Base-by-base conservation (phyloP, 768 basidiomycete species). In the Lactarius deliciosus region DNA sequence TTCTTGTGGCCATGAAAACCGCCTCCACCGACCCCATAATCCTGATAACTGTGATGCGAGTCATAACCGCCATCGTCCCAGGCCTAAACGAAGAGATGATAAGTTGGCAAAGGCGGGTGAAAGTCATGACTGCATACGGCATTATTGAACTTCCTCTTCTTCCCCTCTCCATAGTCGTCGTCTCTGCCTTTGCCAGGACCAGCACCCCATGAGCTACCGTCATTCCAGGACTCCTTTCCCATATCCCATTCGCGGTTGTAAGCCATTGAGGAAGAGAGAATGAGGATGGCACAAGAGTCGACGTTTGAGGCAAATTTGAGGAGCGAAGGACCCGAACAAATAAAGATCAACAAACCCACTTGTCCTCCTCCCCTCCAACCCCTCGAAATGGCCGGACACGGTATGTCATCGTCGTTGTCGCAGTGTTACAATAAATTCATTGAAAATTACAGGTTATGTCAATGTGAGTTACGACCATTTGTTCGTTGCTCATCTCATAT, bases 211-310 rank as follows among this genome's bases (percentile, higher is more conserved):
- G 79, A 73, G 2, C 30, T 57, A 43, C 32, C 53, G 56, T 87
- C 83, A 65, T 77, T 72, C 85, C 85, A 87, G 61, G 69, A 45
- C 56, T 86, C 83, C 77, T 92, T 92, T 60, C 90, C 91, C 76
- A 83, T 83, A 79, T 92, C 91, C 92, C 92, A 93, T 81, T 93
- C 91, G 70, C 92, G 86, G 77, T 89, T 89, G 77, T 61, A 45
- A 70, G 71, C 57, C 66, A 54, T 69, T 61, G 65, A 43, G 45
- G 50, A 40, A 50, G 53, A 62, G 61, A 64, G 70, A 68, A 60
- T 64, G 65, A 74, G 69, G 64, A 71, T 25, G 69, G 59, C 54
- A 60, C 68, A 15, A 40, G 38, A 40, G 38, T 43, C 43, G 43
- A 43, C 18, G 43, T 47, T 10, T 47, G 66, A 69, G 66, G n/a